Conservation (phyloP, 2,329 filamentous ascomycete genomes). For the Arachnopeziza araneosa region DNA sequence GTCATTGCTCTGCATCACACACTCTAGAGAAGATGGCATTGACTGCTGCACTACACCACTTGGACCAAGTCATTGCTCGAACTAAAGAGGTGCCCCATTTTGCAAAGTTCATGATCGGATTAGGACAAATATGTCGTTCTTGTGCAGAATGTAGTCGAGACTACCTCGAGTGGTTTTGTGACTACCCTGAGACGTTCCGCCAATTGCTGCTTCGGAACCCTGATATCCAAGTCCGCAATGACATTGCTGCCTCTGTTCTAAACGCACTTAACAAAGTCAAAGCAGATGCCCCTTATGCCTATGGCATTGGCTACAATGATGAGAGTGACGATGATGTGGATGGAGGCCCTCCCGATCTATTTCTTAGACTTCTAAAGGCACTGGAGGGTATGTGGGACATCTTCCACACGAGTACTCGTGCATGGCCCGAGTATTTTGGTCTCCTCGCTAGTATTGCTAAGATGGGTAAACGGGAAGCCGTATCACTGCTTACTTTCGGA, state of each 20-base stretch:
- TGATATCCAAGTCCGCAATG: conserved; percentile 49
- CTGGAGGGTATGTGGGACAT: conserved; percentile 54
- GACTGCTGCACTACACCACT: conserved; percentile 53
- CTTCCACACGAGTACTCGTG: conserved; percentile 56
- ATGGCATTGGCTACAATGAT: conserved; percentile 33
- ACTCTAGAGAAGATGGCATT: conserved; percentile 45
- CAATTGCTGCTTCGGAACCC: conserved; percentile 59
- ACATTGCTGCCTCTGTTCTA: conserved; percentile 47
- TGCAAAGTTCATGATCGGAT: conserved; percentile 45
- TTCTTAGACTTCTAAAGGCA: conserved; percentile 34
- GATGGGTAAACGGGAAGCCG: conserved; percentile 53
- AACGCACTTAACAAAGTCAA: conserved; percentile 49
- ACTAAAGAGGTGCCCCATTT: conserved; percentile 64
- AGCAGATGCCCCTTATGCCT: conserved; percentile 39
- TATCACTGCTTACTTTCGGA: conserved; percentile 52
- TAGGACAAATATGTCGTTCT: conserved; percentile 44
- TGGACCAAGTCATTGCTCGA: conserved; percentile 71
- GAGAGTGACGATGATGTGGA: conserved; percentile 26
- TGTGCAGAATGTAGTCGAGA: conserved; percentile 52
- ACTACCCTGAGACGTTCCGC: conserved; percentile 51
- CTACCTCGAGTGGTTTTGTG: conserved; percentile 55
- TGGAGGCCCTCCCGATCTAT: conserved; percentile 28
- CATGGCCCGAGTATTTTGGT: conserved; percentile 74
- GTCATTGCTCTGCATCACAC: conserved; percentile 45
- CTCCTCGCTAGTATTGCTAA: conserved; percentile 62